These are phyloP conservation scores for Cercophora samala DNA, from an alignment of 495 filamentous ascomycete genomes.

Conservation along the genomic window DNA sequence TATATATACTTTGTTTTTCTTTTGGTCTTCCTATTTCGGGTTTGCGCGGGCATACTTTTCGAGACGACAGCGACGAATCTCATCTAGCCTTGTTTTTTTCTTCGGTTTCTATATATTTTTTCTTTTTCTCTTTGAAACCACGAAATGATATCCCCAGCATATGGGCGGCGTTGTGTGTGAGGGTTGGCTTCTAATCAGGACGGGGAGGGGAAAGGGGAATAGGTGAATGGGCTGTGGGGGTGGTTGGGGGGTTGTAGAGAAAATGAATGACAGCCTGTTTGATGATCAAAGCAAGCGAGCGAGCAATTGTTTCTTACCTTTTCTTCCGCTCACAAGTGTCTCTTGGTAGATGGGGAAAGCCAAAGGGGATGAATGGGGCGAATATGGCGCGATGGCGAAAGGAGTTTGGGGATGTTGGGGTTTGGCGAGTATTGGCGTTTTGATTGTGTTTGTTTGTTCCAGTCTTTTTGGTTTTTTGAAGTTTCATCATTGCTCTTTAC, in stretches of 20 bases:
- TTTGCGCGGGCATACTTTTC: too few species aligned
- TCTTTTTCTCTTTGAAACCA: conserved; percentile 6
- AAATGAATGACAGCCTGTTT: neutral
- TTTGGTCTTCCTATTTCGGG: neutral
- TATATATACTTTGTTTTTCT: conserved; percentile 6
- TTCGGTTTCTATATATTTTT: neutral
- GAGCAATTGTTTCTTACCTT: neutral
- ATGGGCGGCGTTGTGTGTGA: neutral
- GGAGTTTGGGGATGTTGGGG: neutral
- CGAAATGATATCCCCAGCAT: conserved; percentile 6
- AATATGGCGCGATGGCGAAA: neutral
- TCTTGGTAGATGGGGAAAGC: neutral
- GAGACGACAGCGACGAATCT: too few species aligned
- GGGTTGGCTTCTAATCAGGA: neutral
- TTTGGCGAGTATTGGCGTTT: neutral
- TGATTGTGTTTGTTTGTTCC: conserved; percentile 9
- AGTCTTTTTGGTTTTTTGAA: conserved; percentile 6
- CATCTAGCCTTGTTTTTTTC: neutral
- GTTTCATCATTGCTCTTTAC: too few species aligned
- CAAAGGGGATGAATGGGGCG: neutral
- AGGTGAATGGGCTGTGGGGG: neutral
- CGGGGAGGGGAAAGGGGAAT: too few species aligned
- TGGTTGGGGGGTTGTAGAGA: neutral
- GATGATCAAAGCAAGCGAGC: neutral
- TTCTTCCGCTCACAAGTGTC: neutral